These are phyloP conservation scores for Echinochloa phyllopogon DNA, from an alignment of 176 grass and related monocot genomes.

Conservation along the genomic window DNA sequence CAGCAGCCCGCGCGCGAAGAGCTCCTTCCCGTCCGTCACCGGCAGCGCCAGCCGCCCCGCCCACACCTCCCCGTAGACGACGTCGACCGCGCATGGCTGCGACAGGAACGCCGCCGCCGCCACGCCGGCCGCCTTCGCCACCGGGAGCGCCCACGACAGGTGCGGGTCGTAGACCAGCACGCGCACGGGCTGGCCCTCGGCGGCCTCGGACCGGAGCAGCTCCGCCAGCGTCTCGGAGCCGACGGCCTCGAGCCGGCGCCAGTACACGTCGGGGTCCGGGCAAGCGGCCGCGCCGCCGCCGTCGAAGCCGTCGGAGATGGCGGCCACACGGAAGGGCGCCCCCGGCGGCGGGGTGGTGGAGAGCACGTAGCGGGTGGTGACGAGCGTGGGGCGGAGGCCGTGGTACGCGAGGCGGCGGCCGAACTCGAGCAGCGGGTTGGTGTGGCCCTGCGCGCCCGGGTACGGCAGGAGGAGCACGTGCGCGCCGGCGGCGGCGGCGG, in stretches of 20 bases:
- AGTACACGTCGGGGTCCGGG: conserved; percentile 10
- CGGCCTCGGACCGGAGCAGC: neutral
- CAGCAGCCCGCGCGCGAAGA: neutral
- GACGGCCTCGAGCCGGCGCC: neutral
- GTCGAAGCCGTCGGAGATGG: conserved; percentile 53
- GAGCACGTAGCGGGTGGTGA: conserved; percentile 12
- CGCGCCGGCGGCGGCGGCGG: neutral
- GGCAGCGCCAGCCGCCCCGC: conserved; percentile 18
- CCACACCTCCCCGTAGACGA: conserved; percentile 42
- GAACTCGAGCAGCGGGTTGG: conserved; percentile 44
- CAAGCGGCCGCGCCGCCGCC: neutral
- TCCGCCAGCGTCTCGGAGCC: conserved; percentile 24
- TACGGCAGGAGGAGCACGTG: conserved; percentile 24
- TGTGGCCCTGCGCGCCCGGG: conserved; percentile 38
- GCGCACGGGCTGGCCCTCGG: neutral
- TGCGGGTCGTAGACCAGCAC: conserved; percentile 48
- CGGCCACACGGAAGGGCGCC: too few species aligned
- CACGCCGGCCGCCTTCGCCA: conserved; percentile 17
- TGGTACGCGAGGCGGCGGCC: conserved; percentile 34
- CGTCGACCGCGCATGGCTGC: neutral
- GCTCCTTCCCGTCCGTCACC: neutral
- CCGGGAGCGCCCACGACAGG: conserved; percentile 5
- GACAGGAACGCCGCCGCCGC: conserved; percentile 15
- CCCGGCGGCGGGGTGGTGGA: too few species aligned
- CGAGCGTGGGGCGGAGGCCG: conserved; percentile 31